These are phyloP conservation scores for Pythium folliculosum DNA, from an alignment of 352 stramenopile genomes.

Conservation along the genomic window DNA sequence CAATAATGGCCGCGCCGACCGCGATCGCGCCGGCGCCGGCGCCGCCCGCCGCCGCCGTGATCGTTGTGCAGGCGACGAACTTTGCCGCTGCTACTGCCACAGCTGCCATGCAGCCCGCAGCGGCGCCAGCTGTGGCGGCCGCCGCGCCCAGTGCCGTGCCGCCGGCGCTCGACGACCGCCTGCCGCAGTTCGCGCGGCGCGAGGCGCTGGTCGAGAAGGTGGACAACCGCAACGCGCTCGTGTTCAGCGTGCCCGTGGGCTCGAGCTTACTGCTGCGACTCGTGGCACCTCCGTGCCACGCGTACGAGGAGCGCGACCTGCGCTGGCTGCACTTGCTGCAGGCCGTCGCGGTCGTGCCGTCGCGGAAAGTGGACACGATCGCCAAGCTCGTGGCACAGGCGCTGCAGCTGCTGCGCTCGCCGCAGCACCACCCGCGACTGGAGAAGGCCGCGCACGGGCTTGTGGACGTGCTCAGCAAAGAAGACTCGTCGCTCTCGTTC, in stretches of 20 bases:
- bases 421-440: constrained; percentile 33
- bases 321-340: constrained; percentile 77
- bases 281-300: constrained; percentile 39
- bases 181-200: constrained; percentile 55
- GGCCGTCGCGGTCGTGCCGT: constrained; percentile 59
- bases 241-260: constrained; percentile 47
- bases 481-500: constrained; percentile 25
- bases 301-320: constrained; percentile 62
- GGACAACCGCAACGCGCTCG: constrained; percentile 52
- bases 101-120: neutral
- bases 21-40: neutral
- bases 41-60: neutral
- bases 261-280: constrained; percentile 68
- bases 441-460: constrained; percentile 33
- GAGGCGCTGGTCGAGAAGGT: constrained; percentile 59
- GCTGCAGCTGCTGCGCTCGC: constrained; percentile 47
- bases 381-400: constrained; percentile 46
- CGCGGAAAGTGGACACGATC: constrained; percentile 55
- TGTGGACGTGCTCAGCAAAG: constrained; percentile 31
- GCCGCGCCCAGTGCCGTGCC: constrained; percentile 9
- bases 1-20: constrained; percentile 13
- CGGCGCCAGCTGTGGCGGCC: neutral
- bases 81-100: neutral
- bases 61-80: neutral
- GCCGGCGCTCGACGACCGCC: constrained; percentile 22